Evolutionary conservation across 2,329 filamentous ascomycete genomes (phyloP), one percentile per base, ranked within the genome.

Genomic region (Diaporthe ampelina): DNA sequence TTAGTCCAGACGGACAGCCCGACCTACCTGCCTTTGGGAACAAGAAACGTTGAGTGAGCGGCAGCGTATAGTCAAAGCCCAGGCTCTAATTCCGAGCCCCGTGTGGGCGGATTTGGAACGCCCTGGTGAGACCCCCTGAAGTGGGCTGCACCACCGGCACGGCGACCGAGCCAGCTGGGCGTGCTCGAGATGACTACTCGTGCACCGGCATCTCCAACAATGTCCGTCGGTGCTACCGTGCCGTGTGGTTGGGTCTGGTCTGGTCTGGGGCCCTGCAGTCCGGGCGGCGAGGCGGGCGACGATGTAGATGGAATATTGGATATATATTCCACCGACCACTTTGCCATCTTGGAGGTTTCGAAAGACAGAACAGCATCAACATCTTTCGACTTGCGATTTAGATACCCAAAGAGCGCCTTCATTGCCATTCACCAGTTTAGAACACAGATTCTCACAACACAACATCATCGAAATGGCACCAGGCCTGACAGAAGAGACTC

Each of bases 141-240:
- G 65, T 45, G 35, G 67, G 52, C 24, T 40, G 63, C 63, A 35
- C 29, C 45, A 35, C 13, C 43, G 69, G 45, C n/a, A 72, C 70
- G 70, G 70, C 45, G 70, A 63, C 70, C 70, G 70, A 56, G 29
- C 29, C 61, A 57, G 32, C 50, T 54, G 57, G 57, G 32, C 70
- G 21, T 35, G 17, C 24, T 45, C 57, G 24, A 54, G 59, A 50
- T 52, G 40, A 43, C 40, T 43, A 43, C 37, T 61, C 48, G 45
- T 50, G 68, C 69, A 43, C 73, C 71, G 74, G 70, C 32, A 21
- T 75, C 70, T 73, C 74, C 74, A 75, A 73, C 65, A 73, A 73
- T 75, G 74, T 75, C 74, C 74, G 74, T 21, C 67, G 29, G 61
- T 54, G 54, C 45, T 21, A 50, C 71, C 63, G 58, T 56, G 50